Percentiles rank a stretch among this genome's conserved stretches.
These are phyloP conservation scores for Penicillium herquei DNA, from an alignment of 495 filamentous ascomycete genomes.

Conservation along the genomic window DNA sequence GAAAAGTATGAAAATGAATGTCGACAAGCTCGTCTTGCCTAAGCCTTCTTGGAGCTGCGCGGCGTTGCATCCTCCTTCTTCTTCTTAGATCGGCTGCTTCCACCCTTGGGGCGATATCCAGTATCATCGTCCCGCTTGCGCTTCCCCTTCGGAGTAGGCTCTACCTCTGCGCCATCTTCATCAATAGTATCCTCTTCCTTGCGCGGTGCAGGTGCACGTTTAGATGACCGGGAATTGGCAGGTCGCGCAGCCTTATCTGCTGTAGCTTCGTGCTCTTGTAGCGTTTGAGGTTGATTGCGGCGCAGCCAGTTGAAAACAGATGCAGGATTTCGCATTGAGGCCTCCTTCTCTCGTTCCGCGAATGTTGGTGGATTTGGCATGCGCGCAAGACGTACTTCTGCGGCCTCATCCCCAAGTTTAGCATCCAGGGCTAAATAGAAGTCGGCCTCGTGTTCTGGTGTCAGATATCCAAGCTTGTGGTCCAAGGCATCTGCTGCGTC, in stretches of 20 bases:
- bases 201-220: constrained; percentile 38
- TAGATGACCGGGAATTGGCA: constrained; percentile 37
- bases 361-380: constrained; percentile 39
- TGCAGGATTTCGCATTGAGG: constrained; percentile 71
- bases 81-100: constrained; percentile 59
- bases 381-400: constrained; percentile 31
- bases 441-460: constrained; percentile 76
- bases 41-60: constrained; percentile 35
- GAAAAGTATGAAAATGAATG: not conserved
- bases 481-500: constrained; percentile 19
- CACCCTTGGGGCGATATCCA: constrained; percentile 68
- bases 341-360: constrained; percentile 55
- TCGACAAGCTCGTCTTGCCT: not conserved
- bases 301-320: constrained; percentile 91
- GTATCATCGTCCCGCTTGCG: constrained; percentile 67
- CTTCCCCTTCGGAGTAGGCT: constrained; percentile 45
- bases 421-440: constrained; percentile 71
- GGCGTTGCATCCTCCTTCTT: constrained; percentile 56
- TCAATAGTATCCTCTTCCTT: constrained; percentile 54
- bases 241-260: constrained; percentile 58
- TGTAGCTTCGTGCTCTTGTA: constrained; percentile 71
- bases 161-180: constrained; percentile 49
- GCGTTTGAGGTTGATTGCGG: constrained; percentile 74
- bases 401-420: constrained; percentile 53
- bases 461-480: constrained; percentile 57